Percentiles rank a stretch among this genome's conserved stretches.
phyloP scores from a whole-genome alignment of 1,284 basidiomycete species.

The Caloboletus firmus region DNA sequence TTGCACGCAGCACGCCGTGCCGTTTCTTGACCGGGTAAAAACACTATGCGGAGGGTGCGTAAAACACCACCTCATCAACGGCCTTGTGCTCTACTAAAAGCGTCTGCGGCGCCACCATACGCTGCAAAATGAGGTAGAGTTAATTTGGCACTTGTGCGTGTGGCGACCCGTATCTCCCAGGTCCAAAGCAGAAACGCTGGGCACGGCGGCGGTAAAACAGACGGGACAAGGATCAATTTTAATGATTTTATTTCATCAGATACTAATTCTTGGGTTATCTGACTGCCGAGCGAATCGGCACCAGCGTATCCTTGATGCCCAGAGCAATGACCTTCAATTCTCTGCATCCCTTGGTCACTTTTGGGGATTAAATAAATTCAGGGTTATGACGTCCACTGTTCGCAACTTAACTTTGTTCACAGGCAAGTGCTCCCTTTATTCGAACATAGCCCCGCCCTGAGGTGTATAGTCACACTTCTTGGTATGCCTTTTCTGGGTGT shows the following conservation, averaged over 20 bases:
- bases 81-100: conserved; percentile 10
- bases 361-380: conserved; percentile 21
- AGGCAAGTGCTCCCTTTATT: conserved; percentile 6
- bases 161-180: conserved; percentile 7
- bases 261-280: conserved; percentile 5
- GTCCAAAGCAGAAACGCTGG: conserved; percentile 2
- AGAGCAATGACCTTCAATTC: conserved; percentile 1
- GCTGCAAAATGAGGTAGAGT: conserved; percentile 6
- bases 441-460: conserved; percentile 15
- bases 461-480: conserved; percentile 5
- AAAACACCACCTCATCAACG: conserved; percentile 4
- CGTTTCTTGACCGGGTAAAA: conserved; percentile 11
- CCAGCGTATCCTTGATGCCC: not conserved
- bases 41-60: conserved; percentile 17
- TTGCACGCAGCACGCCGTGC: conserved; percentile 17
- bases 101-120: conserved; percentile 14
- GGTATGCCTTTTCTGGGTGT: conserved; percentile 22
- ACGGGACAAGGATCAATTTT: conserved; percentile 1
- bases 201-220: conserved; percentile 13
- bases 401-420: conserved; percentile 32
- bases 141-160: conserved; percentile 13
- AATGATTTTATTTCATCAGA: conserved; percentile 1
- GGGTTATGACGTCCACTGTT: conserved; percentile 32
- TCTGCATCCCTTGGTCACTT: conserved; percentile 12
- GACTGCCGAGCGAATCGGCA: conserved; percentile 19